Base-by-base conservation (phyloP, 805 yeast species). In the Blastobotrys peoriensis region DNA sequence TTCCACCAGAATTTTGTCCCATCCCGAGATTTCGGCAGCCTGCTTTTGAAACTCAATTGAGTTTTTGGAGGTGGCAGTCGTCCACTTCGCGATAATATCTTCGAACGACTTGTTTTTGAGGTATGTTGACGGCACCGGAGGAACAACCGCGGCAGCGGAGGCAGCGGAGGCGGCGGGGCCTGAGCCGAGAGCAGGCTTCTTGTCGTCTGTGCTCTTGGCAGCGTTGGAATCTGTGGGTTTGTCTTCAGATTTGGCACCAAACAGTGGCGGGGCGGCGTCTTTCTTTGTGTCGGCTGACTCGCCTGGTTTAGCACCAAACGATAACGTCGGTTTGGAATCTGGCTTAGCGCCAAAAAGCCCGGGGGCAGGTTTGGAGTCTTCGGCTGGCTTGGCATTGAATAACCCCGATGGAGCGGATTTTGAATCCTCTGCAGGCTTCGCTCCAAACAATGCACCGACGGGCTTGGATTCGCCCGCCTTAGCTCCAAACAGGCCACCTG, bases 61-160 rank as follows among this genome's bases (percentile, higher is more conserved):
- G 0, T 93, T 79, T 10, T 76, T 73, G 1, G 91, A 71, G 47
- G 93, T 66, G 53, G 93, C 95, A 45, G 79, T 78, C 0, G 97
- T 84, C 98, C 98, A 93, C 64, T 84, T 88, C 10, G 88, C 77
- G 36, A 93, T 84, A 53, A 93, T 73, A 61, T 93, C 98, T 58
- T 93, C 98, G 58, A 93, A 69, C 1, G 96, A 87, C 62, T 87
- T 87, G 65, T 93, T 93, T 56, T 86, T 88, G 30, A 93, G 74
- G 3, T 95, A 63, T 17, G 61, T 59, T 13, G 67, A 60, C 3
- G 67, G 61, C 3, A 57, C 78, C 3, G 87, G 74, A 25, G 84
- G 83, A 46, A 79, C 73, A 3, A 87, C 50, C 44, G 54, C 53
- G 20, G 48, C 42, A 38, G 57, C 37, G 3, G 38, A 13, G 19